A percentile compares a stretch with the other conserved stretches of the same genome.
phyloP scores from a whole-genome alignment of 2,329 filamentous ascomycete genomes.

The Peltaster fructicola region DNA sequence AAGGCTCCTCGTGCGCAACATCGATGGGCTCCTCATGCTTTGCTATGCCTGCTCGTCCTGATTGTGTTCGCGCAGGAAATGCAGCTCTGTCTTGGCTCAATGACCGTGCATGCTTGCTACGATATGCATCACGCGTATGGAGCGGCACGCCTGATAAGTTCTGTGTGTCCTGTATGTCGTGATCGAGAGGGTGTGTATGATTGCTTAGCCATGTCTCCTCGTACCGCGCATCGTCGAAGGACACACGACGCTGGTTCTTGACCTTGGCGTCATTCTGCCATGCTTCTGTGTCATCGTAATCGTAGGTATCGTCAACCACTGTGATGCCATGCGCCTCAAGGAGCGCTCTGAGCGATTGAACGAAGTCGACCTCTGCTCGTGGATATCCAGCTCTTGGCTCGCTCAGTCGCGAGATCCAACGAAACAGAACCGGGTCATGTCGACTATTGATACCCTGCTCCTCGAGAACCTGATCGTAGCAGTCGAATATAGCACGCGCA shows the following conservation, averaged over 20 bases:
- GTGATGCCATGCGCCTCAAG: conserved; percentile 12
- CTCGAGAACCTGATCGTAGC: conserved; percentile 66
- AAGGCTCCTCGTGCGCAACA: too few species aligned
- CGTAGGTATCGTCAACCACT: conserved; percentile 11
- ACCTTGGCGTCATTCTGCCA: background rate
- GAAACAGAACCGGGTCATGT: conserved; percentile 56
- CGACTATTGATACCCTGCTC: conserved; percentile 53
- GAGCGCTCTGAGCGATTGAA: conserved; percentile 12
- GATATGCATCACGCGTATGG: background rate
- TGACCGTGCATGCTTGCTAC: background rate
- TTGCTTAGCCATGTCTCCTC: conserved; percentile 31
- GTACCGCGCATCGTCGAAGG: conserved; percentile 37
- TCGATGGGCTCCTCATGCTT: too few species aligned
- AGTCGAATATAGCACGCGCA: conserved; percentile 61
- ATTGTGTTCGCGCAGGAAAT: background rate
- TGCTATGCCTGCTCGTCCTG: background rate
- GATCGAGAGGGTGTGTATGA: conserved; percentile 7
- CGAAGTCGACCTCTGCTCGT: conserved; percentile 10
- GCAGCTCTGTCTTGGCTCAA: background rate
- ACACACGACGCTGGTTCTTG: conserved; percentile 31
- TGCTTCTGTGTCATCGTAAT: conserved; percentile 20
- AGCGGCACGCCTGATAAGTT: background rate
- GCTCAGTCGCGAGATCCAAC: conserved; percentile 64
- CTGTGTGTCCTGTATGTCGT: background rate
- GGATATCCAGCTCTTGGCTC: too few species aligned